Evolutionary conservation across 352 stramenopile genomes (phyloP).

Genomic region (Blastocystis sp.): DNA sequence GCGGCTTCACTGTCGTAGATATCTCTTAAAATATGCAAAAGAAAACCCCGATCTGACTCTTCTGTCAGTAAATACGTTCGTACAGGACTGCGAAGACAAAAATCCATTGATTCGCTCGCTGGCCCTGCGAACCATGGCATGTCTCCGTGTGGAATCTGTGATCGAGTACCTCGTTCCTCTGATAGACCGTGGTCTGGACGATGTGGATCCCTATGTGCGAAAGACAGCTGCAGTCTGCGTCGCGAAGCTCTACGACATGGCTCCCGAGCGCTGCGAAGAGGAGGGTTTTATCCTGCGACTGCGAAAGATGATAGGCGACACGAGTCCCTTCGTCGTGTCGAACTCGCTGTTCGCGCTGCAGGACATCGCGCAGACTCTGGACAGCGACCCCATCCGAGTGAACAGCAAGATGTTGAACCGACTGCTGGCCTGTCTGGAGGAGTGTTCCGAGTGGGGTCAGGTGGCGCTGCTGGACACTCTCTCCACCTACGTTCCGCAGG

Average conservation of each 20-base stretch:
- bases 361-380: constrained; percentile 91
- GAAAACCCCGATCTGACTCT: constrained; percentile 95
- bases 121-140: constrained; percentile 96
- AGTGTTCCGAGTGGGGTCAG: constrained; percentile 99
- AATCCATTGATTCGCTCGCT: constrained; percentile 91
- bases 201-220: constrained; percentile 91
- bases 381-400: constrained; percentile 85
- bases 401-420: constrained; percentile 75
- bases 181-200: constrained; percentile 6
- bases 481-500: constrained; percentile 81
- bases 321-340: constrained; percentile 77
- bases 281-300: constrained; percentile 80
- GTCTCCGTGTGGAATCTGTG: constrained; percentile 97
- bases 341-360: constrained; percentile 92
- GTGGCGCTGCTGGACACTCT: constrained; percentile 95
- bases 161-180: constrained; percentile 90
- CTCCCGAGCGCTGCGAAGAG: constrained; percentile 88
- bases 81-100: constrained; percentile 78
- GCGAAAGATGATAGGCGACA: constrained; percentile 56
- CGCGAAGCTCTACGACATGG: constrained; percentile 98
- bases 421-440: constrained; percentile 91
- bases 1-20: constrained; percentile 65
- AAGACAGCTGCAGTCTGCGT: constrained; percentile 98
- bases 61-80: constrained; percentile 97
- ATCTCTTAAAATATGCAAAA: constrained; percentile 99